Conservation (phyloP, 768 basidiomycete genomes). For the Thelephora ganbajun region DNA sequence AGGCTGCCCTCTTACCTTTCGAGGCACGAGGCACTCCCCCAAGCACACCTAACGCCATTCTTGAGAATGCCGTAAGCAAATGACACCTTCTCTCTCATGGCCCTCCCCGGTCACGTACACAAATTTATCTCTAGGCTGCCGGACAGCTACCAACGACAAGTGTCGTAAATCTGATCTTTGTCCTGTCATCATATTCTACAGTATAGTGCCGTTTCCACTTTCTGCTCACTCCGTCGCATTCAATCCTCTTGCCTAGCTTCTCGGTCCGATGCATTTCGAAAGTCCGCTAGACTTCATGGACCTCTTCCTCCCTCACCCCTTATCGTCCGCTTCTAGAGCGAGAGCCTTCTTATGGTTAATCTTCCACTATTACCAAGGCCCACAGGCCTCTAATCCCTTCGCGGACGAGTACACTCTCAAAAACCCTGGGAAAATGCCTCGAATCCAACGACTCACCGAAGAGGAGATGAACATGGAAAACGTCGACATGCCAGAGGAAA, state of each 20-base stretch:
- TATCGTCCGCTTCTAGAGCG: conserved; percentile 63
- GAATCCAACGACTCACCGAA: conserved; percentile 37
- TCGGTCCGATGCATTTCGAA: conserved; percentile 55
- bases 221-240: not conserved
- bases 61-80: conserved; percentile 45
- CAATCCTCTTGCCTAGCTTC: conserved; percentile 12
- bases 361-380: conserved; percentile 67
- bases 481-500: conserved; percentile 63
- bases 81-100: conserved; percentile 1
- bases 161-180: conserved; percentile 76
- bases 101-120: not conserved
- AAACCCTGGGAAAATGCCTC: conserved; percentile 51
- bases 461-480: conserved; percentile 54
- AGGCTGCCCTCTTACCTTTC: conserved; percentile 60
- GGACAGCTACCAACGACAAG: conserved; percentile 68
- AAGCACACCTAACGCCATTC: conserved; percentile 61
- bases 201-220: not conserved
- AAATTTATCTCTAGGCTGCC: conserved; percentile 25
- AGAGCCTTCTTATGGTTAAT: conserved; percentile 74
- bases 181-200: conserved; percentile 32
- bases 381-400: conserved; percentile 56
- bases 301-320: conserved; percentile 65
- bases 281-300: conserved; percentile 65
- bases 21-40: conserved; percentile 56
- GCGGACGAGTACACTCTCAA: conserved; percentile 47